Conservation (phyloP, 2,329 filamentous ascomycete genomes). For the Hypoxylon sp. region DNA sequence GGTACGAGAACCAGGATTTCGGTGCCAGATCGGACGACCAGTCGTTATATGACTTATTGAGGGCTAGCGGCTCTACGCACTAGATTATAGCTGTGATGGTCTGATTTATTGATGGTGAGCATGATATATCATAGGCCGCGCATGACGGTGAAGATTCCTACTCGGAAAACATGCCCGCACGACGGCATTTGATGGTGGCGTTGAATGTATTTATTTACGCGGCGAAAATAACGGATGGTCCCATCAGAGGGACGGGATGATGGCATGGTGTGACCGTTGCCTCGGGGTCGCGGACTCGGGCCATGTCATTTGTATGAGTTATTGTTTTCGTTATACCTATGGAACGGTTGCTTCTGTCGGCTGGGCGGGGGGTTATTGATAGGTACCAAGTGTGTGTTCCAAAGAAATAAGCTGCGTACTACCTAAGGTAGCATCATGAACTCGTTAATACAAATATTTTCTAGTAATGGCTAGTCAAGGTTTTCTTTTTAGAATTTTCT, state of each 20-base stretch:
- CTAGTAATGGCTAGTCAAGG: background rate
- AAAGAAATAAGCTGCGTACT: background rate
- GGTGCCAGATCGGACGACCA: constrained; percentile 44
- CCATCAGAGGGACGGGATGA: too few species aligned
- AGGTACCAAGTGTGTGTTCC: background rate
- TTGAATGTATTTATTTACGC: background rate
- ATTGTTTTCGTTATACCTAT: background rate
- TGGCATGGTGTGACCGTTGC: background rate
- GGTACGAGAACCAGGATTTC: constrained; percentile 44
- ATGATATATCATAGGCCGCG: background rate
- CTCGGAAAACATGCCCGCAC: background rate
- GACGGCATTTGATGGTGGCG: background rate
- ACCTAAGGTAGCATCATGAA: too few species aligned
- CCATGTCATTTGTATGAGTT: background rate
- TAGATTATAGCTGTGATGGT: constrained; percentile 12
- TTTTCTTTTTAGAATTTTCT: background rate
- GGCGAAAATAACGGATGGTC: background rate
- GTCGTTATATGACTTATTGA: constrained; percentile 46
- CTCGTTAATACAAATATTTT: background rate
- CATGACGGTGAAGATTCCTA: background rate
- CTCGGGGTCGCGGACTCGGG: background rate
- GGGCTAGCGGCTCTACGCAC: constrained; percentile 40
- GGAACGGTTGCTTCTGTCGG: background rate
- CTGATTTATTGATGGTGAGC: background rate
- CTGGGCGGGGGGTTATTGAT: background rate